Conservation (phyloP, 148 eudicot genomes). For the Camellia granthamiana region DNA sequence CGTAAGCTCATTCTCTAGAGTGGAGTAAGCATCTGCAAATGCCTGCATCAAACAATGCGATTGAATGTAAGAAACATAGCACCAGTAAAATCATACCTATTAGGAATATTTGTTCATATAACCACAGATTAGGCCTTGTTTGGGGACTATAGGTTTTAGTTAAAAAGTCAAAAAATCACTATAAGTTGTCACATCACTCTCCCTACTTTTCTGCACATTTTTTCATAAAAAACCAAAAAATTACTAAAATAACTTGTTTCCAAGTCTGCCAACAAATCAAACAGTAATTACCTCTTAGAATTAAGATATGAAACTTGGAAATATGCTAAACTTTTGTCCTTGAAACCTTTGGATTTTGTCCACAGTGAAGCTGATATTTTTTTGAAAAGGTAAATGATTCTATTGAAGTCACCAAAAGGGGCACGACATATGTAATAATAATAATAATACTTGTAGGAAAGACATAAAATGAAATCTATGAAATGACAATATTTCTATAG, state of each 20-base stretch:
- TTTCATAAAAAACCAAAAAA: no score
- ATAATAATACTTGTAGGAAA: neutral
- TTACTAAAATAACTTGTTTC: no score
- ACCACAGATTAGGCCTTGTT: neutral
- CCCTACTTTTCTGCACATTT: no score
- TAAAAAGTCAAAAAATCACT: no score
- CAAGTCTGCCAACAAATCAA: neutral
- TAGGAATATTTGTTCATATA: neutral
- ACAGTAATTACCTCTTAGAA: neutral
- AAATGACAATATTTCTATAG: slow-evolving; percentile 7
- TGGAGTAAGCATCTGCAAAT: slow-evolving; percentile 94
- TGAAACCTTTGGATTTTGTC: no score
- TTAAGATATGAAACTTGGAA: neutral
- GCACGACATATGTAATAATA: no score
- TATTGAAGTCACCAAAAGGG: no score
- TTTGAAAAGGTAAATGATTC: no score
- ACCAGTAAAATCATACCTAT: neutral
- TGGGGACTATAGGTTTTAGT: no score
- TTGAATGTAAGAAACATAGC: slow-evolving; percentile 3
- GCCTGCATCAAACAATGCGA: slow-evolving; percentile 47
- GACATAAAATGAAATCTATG: neutral
- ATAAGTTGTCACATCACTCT: no score
- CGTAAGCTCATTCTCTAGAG: slow-evolving; percentile 55
- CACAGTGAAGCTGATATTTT: no score
- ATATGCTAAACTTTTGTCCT: neutral